Evolutionary conservation across 108 stramenopile species (phyloP).

Genomic region (Nitzschia putrida): DNA sequence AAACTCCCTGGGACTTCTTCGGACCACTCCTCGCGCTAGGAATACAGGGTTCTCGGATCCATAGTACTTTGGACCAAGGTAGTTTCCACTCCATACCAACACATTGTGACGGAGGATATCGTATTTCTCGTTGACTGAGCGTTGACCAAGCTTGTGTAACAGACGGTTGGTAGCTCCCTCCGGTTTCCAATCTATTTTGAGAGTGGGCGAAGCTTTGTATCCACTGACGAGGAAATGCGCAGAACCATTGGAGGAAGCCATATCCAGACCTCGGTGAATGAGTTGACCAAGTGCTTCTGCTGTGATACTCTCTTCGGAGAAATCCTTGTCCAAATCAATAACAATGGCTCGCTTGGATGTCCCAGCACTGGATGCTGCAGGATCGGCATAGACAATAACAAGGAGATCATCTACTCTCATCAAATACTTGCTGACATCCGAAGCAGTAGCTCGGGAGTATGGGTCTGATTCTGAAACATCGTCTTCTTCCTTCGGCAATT

Average conservation of each 20-base stretch:
- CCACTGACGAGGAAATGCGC: not conserved
- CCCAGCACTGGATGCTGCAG: not conserved
- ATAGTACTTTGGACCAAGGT: slow-evolving; percentile 22
- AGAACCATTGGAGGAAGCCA: slow-evolving; percentile 21
- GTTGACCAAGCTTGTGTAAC: slow-evolving; percentile 17
- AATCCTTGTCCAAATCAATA: slow-evolving; percentile 36
- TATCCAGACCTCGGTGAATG: slow-evolving; percentile 17
- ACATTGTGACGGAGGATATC: slow-evolving; percentile 25
- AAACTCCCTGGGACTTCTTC: slow-evolving; percentile 36
- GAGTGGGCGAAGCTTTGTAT: not conserved
- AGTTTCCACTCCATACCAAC: slow-evolving; percentile 43
- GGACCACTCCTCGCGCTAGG: slow-evolving; percentile 49
- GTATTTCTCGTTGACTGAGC: slow-evolving; percentile 23
- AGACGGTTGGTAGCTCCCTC: slow-evolving; percentile 35
- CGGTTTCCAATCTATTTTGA: slow-evolving; percentile 45
- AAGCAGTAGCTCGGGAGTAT: not conserved
- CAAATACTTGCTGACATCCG: slow-evolving; percentile 30
- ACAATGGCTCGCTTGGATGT: slow-evolving; percentile 8
- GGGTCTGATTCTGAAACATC: not conserved
- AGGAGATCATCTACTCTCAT: slow-evolving; percentile 50
- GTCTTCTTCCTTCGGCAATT: not conserved
- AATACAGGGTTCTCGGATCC: slow-evolving; percentile 41
- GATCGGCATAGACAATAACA: slow-evolving; percentile 14
- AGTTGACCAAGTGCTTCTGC: slow-evolving; percentile 27
- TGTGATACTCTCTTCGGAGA: slow-evolving; percentile 16